A percentile compares a stretch with the other conserved stretches of the same genome.
Conservation (phyloP, 116 monocot species). For the Iris pallida region DNA sequence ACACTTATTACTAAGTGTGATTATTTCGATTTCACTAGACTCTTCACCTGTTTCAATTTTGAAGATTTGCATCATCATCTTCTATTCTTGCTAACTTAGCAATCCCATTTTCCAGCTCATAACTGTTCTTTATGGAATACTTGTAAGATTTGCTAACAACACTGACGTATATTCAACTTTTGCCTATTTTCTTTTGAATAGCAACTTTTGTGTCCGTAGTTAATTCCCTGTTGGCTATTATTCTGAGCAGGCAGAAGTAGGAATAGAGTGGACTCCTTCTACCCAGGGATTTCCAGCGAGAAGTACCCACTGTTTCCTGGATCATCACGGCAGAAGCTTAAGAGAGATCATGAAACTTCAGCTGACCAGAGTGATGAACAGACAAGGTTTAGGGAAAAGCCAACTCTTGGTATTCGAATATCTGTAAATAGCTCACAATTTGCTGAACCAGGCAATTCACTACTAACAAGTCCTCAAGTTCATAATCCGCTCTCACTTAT, state of each 20-base stretch:
- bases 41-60: too few relatives aligned
- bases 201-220: too few relatives aligned
- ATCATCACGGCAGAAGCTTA: neutral
- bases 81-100: too few relatives aligned
- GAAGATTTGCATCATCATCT: too few relatives aligned
- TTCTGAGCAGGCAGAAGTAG: neutral
- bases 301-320: neutral
- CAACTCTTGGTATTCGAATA: neutral
- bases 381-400: constrained; percentile 8
- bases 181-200: too few relatives aligned
- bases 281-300: neutral
- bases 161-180: too few relatives aligned
- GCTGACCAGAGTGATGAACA: neutral
- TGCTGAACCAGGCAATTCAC: constrained; percentile 6
- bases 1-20: too few relatives aligned
- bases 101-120: too few relatives aligned
- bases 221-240: too few relatives aligned
- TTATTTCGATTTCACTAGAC: too few relatives aligned
- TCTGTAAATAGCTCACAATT: constrained; percentile 10
- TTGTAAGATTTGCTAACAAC: too few relatives aligned
- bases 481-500: constrained; percentile 5
- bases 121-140: too few relatives aligned
- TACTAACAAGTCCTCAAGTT: neutral
- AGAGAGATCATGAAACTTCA: neutral
- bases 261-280: neutral